These are phyloP conservation scores for Clarireedia sp. DNA, from an alignment of 2,329 filamentous ascomycete genomes.

Conservation along the genomic window DNA sequence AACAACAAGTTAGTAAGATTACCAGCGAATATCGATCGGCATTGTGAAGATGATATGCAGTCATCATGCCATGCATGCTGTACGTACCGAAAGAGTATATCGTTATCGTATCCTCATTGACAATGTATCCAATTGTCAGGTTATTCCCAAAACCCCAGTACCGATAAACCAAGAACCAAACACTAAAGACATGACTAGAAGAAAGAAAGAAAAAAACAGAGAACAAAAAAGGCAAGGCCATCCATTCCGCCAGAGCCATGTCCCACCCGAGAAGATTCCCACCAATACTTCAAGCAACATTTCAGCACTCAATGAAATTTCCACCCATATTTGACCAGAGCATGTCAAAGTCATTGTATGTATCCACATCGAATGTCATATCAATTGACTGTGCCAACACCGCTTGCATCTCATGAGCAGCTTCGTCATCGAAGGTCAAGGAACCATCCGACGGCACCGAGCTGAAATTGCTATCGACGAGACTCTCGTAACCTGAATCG, in stretches of 20 bases:
- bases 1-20: not conserved
- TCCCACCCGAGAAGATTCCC: not conserved
- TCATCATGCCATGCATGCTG: not conserved
- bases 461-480: conserved; percentile 3
- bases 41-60: not conserved
- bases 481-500: conserved; percentile 6
- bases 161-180: not conserved
- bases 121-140: not conserved
- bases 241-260: not conserved
- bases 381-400: conserved; percentile 13
- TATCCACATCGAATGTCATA: conserved; percentile 11
- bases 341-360: conserved; percentile 12
- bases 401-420: conserved; percentile 7
- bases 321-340: conserved; percentile 8
- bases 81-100: not conserved
- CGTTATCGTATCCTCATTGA: not conserved
- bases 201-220: not conserved
- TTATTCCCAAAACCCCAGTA: not conserved
- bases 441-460: not conserved
- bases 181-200: not conserved
- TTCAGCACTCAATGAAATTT: conserved; percentile 1
- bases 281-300: conserved; percentile 28
- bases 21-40: not conserved
- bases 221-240: not conserved
- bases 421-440: conserved; percentile 8